A percentile compares a stretch with the other conserved stretches of the same genome.
phyloP scores from a whole-genome alignment of 441 rosid species.

The Syzygium malaccense region DNA sequence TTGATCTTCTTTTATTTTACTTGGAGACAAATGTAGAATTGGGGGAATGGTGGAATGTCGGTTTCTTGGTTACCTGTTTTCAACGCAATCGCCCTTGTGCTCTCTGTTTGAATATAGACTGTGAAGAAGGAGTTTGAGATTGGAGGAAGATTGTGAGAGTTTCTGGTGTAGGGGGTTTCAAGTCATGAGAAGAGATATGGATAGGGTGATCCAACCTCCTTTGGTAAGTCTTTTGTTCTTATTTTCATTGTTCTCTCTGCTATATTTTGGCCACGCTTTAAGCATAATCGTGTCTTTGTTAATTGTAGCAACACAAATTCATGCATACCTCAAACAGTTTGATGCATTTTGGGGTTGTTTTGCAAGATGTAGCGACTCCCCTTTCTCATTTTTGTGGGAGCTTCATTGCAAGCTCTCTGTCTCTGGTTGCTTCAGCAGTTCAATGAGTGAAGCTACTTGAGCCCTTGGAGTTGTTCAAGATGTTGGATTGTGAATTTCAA shows the following conservation, averaged over 20 bases:
- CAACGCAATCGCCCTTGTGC: neutral
- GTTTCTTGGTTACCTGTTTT: neutral
- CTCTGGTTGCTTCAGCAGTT: neutral
- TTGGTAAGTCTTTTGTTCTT: slow-evolving; percentile 32
- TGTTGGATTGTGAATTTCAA: neutral
- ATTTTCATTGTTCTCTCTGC: neutral
- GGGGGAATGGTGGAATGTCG: neutral
- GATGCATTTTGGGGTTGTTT: neutral
- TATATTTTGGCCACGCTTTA: neutral
- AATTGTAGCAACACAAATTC: neutral
- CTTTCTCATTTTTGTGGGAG: neutral
- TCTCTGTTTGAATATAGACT: slow-evolving; percentile 3
- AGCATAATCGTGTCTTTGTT: neutral
- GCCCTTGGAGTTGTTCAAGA: neutral
- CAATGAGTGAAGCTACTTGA: neutral
- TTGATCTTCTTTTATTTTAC: neutral
- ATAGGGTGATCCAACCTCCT: slow-evolving; percentile 68
- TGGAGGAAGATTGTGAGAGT: slow-evolving; percentile 18
- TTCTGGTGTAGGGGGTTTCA: slow-evolving; percentile 5
- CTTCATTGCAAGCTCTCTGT: neutral
- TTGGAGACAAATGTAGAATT: neutral
- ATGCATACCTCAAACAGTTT: neutral
- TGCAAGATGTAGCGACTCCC: neutral
- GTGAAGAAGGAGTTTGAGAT: slow-evolving; percentile 7
- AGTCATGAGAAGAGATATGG: slow-evolving; percentile 31